Conservation (phyloP, 2,329 filamentous ascomycete genomes). For the Fusarium continuum region DNA sequence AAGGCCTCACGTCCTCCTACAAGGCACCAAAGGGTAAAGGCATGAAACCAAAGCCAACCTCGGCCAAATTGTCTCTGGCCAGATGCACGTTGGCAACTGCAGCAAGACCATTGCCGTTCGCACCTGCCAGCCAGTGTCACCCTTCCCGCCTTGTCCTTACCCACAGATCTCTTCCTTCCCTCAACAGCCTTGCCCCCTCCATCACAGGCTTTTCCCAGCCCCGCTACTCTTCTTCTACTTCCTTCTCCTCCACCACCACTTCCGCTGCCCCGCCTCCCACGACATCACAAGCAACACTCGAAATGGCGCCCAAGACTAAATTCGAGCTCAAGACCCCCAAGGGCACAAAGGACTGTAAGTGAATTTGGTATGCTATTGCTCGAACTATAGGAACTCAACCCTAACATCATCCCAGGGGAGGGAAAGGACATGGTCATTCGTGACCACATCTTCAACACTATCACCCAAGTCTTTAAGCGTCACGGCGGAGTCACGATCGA, state of each 20-base stretch:
- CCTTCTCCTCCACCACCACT: slow-evolving; percentile 20
- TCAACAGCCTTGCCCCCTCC: slow-evolving; percentile 31
- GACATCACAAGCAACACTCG: slow-evolving; percentile 26
- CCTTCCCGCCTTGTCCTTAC: slow-evolving; percentile 9
- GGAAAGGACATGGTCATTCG: slow-evolving; percentile 82
- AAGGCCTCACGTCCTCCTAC: slow-evolving; percentile 32
- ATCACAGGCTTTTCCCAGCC: slow-evolving; percentile 37
- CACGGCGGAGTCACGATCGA: slow-evolving; percentile 83
- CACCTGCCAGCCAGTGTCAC: neutral
- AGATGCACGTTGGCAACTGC: slow-evolving; percentile 28
- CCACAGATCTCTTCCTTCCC: neutral
- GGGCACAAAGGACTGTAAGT: slow-evolving; percentile 83
- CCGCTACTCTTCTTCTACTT: slow-evolving; percentile 35
- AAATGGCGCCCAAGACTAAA: slow-evolving; percentile 46
- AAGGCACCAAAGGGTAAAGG: slow-evolving; percentile 33
- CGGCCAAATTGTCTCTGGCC: slow-evolving; percentile 39
- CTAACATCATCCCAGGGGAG: slow-evolving; percentile 57
- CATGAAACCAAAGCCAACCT: slow-evolving; percentile 39
- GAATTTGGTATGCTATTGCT: neutral
- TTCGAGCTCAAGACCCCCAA: slow-evolving; percentile 82
- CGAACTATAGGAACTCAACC: neutral
- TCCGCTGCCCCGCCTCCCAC: slow-evolving; percentile 41
- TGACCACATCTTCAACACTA: slow-evolving; percentile 80
- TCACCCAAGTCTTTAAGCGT: slow-evolving; percentile 82
- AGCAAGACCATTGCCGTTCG: slow-evolving; percentile 16